phyloP scores from a whole-genome alignment of 2,329 filamentous ascomycete species.

The Alternaria angustiovoidea region DNA sequence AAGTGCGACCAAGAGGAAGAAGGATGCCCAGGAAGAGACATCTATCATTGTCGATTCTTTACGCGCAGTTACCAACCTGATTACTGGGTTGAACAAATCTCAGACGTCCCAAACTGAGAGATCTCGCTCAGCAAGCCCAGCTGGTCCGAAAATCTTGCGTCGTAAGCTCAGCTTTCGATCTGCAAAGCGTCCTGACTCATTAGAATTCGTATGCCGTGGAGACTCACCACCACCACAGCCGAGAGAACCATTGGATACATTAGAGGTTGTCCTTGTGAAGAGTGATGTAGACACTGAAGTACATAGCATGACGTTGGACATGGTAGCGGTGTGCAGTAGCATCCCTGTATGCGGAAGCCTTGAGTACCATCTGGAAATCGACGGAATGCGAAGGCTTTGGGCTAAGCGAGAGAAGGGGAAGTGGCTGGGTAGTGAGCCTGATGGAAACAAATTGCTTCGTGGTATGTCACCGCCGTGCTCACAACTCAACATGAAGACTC shows the following conservation, averaged over 20 bases:
- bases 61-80: slow-evolving; percentile 20
- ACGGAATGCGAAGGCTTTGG: slow-evolving; percentile 30
- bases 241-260: slow-evolving; percentile 24
- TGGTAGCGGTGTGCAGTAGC: slow-evolving; percentile 29
- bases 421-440: slow-evolving; percentile 37
- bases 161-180: slow-evolving; percentile 18
- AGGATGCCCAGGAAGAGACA: slow-evolving; percentile 30
- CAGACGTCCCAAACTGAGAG: neutral
- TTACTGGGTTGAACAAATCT: slow-evolving; percentile 9
- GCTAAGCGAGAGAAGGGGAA: slow-evolving; percentile 30
- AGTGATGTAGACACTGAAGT: slow-evolving; percentile 24
- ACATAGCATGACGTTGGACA: slow-evolving; percentile 25
- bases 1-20: slow-evolving; percentile 33
- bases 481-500: neutral
- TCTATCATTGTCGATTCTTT: slow-evolving; percentile 28
- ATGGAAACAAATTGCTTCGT: slow-evolving; percentile 29
- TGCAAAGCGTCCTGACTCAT: slow-evolving; percentile 10
- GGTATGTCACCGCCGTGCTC: slow-evolving; percentile 17
- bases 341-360: slow-evolving; percentile 32
- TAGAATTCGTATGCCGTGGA: slow-evolving; percentile 18
- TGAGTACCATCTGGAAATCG: slow-evolving; percentile 35
- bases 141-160: slow-evolving; percentile 5
- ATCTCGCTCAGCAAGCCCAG: slow-evolving; percentile 9
- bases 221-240: neutral
- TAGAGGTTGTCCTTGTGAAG: slow-evolving; percentile 39